phyloP scores from a whole-genome alignment of 345 rosid species.

The Hevea brasiliensis region DNA sequence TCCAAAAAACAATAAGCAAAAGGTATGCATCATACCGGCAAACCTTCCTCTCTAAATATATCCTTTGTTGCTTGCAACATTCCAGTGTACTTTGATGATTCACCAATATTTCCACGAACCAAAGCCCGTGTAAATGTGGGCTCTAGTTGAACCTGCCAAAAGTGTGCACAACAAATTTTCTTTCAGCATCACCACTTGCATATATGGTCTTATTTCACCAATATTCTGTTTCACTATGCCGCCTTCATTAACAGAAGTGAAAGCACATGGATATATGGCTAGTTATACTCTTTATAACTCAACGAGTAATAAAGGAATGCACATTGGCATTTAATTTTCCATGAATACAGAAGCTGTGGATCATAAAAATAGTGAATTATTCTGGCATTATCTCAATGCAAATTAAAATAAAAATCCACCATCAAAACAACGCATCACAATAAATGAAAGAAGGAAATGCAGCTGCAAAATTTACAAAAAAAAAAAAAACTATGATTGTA shows the following conservation, averaged over 20 bases:
- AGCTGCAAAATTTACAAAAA: neutral
- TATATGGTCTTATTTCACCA: neutral
- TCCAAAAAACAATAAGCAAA: neutral
- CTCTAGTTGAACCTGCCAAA: constrained; percentile 86
- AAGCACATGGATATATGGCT: no score
- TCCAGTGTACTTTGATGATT: constrained; percentile 83
- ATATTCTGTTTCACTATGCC: neutral
- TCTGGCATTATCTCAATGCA: neutral
- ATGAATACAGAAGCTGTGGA: neutral
- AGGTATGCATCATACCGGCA: constrained; percentile 48
- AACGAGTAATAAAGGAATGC: neutral
- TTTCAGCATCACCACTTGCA: neutral
- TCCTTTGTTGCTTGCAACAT: constrained; percentile 86
- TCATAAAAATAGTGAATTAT: neutral
- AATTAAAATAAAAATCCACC: neutral
- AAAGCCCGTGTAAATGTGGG: constrained; percentile 79
- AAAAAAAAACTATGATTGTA: neutral
- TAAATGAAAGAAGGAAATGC: neutral
- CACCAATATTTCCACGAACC: constrained; percentile 42
- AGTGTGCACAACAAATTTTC: neutral
- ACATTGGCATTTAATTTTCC: neutral
- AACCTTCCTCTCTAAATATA: constrained; percentile 89
- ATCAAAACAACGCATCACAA: no score
- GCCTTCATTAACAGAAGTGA: neutral
- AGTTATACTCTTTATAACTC: no score